phyloP scores from a whole-genome alignment of 2,329 filamentous ascomycete genomes.

The Trichoderma brevicompactum region DNA sequence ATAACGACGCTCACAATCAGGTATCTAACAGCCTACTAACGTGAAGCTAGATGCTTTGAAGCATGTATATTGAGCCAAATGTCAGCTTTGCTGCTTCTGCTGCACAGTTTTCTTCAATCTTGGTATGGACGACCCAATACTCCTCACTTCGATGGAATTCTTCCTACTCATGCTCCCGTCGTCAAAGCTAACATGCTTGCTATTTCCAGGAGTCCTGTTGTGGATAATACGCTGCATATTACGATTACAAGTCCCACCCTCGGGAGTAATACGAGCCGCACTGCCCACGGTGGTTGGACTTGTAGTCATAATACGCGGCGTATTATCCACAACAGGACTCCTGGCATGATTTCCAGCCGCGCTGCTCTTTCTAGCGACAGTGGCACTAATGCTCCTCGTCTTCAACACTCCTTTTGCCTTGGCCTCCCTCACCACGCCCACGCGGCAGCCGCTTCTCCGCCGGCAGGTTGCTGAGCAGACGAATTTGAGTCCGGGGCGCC shows the following conservation, averaged over 20 bases:
- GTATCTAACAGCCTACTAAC: too few relatives aligned
- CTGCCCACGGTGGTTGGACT: not conserved
- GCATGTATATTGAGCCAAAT: too few relatives aligned
- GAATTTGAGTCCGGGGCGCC: constrained; percentile 17
- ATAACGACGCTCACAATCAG: too few relatives aligned
- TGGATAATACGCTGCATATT: not conserved
- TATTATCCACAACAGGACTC: not conserved
- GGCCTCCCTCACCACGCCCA: constrained; percentile 8
- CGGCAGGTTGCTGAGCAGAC: not conserved
- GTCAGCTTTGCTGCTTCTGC: too few relatives aligned
- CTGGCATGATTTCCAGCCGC: not conserved
- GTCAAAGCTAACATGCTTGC: not conserved
- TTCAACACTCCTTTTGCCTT: not conserved
- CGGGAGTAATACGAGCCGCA: not conserved
- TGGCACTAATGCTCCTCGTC: not conserved
- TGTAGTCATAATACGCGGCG: too few relatives aligned
- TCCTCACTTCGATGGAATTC: not conserved
- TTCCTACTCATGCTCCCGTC: not conserved
- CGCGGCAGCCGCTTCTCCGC: constrained; percentile 3
- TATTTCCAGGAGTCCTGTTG: not conserved
- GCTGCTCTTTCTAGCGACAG: not conserved
- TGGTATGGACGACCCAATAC: not conserved
- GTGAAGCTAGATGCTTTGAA: not conserved
- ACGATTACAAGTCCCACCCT: not conserved
- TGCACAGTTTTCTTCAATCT: not conserved